A percentile compares a stretch with the other conserved stretches of the same genome.
Conservation (phyloP, 1,284 basidiomycete species). For the Cryptococcus wingfieldii region DNA sequence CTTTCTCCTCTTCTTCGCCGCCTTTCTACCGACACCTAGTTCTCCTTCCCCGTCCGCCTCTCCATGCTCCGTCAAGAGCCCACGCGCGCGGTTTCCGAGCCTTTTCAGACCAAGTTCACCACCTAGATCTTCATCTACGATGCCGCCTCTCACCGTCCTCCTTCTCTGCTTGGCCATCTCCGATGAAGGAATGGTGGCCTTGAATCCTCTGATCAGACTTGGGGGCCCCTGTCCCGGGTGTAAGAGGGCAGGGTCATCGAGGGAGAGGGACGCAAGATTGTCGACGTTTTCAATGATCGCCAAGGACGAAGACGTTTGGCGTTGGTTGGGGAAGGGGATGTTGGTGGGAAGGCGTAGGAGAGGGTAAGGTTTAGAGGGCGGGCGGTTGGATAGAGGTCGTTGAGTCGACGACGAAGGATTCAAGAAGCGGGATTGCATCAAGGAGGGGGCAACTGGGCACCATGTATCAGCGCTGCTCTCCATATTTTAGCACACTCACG, state of each 20-base stretch:
- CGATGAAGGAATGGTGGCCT: constrained; percentile 83
- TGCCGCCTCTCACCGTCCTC: constrained; percentile 61
- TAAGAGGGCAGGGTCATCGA: constrained; percentile 58
- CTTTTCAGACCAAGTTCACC: constrained; percentile 72
- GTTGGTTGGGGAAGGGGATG: constrained; percentile 50
- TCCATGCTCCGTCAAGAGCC: constrained; percentile 59
- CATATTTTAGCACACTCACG: constrained; percentile 27
- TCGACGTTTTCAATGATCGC: constrained; percentile 78
- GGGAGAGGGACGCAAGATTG: constrained; percentile 64
- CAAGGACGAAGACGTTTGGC: constrained; percentile 68
- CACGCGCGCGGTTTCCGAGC: constrained; percentile 69
- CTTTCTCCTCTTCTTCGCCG: constrained; percentile 58
- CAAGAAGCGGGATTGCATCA: constrained; percentile 82
- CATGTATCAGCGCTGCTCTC: not conserved
- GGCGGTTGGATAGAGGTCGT: constrained; percentile 54
- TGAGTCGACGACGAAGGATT: constrained; percentile 52
- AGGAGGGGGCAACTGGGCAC: constrained; percentile 72
- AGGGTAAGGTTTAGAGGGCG: constrained; percentile 29
- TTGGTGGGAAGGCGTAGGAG: constrained; percentile 59
- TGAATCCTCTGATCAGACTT: constrained; percentile 77
- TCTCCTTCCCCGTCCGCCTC: constrained; percentile 18
- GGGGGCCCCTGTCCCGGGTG: constrained; percentile 55
- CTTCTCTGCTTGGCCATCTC: constrained; percentile 69
- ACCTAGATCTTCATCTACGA: constrained; percentile 61
- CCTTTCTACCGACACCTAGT: constrained; percentile 47